These are phyloP conservation scores for Hypoxylon sp. DNA, from an alignment of 2,329 filamentous ascomycete species.

Conservation along the genomic window DNA sequence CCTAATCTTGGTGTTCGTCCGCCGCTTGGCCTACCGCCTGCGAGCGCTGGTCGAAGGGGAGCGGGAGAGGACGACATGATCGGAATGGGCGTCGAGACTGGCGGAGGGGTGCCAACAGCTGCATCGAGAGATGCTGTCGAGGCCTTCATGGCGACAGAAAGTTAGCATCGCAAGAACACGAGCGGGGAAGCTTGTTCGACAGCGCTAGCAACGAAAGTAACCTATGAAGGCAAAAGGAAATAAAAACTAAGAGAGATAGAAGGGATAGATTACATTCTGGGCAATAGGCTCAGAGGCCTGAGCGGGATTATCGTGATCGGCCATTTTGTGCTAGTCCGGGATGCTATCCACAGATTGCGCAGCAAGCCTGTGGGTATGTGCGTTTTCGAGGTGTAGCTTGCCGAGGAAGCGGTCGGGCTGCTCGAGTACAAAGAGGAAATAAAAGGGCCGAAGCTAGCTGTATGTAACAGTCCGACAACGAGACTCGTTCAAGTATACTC, in stretches of 20 bases:
- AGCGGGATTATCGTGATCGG: conserved; percentile 49
- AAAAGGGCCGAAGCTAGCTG: conserved; percentile 50
- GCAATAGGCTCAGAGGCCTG: conserved; percentile 48
- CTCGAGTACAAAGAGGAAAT: conserved; percentile 43
- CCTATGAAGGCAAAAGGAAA: neutral
- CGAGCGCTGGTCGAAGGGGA: conserved; percentile 85
- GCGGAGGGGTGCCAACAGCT: conserved; percentile 45
- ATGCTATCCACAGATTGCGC: conserved; percentile 45
- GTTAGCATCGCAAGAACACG: conserved; percentile 49
- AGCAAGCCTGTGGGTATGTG: conserved; percentile 41
- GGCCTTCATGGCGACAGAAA: conserved; percentile 43
- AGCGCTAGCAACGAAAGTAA: neutral
- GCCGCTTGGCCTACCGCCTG: conserved; percentile 73
- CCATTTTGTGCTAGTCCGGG: conserved; percentile 47
- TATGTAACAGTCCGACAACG: conserved; percentile 44
- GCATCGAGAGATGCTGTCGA: conserved; percentile 47
- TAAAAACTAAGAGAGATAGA: conserved; percentile 10
- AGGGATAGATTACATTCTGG: conserved; percentile 50
- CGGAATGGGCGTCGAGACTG: conserved; percentile 56
- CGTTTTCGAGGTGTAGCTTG: conserved; percentile 39
- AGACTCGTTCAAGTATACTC: conserved; percentile 36
- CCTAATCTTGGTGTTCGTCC: conserved; percentile 82
- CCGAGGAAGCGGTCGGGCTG: conserved; percentile 42
- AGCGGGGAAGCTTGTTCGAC: conserved; percentile 30
- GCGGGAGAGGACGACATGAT: conserved; percentile 83